Evolutionary conservation across 805 yeast species (phyloP).

Genomic region (Zygotorulaspora danielsina): DNA sequence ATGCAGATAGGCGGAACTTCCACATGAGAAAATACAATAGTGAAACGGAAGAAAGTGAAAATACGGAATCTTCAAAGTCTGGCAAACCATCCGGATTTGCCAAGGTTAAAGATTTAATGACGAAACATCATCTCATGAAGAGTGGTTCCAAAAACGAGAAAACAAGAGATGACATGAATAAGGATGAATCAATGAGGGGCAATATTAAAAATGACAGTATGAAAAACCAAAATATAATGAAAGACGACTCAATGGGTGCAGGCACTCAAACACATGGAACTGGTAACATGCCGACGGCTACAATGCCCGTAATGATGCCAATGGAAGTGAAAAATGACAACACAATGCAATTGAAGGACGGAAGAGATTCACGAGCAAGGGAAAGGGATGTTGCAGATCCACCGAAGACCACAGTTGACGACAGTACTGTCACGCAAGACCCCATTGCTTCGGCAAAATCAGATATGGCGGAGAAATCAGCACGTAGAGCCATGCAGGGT

Average conservation of each 20-base stretch:
- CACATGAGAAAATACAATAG: not conserved
- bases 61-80: not conserved
- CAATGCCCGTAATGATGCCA: constrained; percentile 1
- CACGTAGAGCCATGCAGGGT: not conserved
- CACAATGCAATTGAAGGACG: not conserved
- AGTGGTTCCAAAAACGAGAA: not conserved
- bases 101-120: not conserved
- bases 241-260: not conserved
- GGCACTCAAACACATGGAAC: not conserved
- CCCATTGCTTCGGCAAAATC: not conserved
- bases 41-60: not conserved
- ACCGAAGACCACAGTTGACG: not conserved
- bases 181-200: not conserved
- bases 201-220: not conserved
- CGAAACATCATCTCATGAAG: not conserved
- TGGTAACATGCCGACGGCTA: not conserved
- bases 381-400: not conserved
- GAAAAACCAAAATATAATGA: not conserved
- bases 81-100: not conserved
- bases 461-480: not conserved
- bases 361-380: not conserved
- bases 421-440: not conserved
- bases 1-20: not conserved
- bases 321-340: constrained; percentile 1
- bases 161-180: not conserved